These are phyloP conservation scores for Pelargonium fulgidum DNA, from an alignment of 441 rosid genomes.

Conservation along the genomic window DNA sequence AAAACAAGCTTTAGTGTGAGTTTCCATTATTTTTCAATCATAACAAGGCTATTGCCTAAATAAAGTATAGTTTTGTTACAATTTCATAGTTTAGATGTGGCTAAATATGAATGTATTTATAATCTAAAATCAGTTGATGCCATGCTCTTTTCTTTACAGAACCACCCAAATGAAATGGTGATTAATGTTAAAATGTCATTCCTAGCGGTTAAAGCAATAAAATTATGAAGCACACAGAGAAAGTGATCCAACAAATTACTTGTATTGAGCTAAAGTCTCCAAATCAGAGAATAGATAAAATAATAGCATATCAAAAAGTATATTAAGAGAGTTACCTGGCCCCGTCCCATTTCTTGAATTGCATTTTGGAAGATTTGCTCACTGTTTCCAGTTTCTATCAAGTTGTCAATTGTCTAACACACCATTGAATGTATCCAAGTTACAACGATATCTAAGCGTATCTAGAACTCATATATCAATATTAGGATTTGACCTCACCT, in stretches of 20 bases:
- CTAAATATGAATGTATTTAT: too few relatives aligned
- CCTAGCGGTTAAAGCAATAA: too few relatives aligned
- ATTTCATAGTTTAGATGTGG: too few relatives aligned
- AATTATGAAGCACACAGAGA: too few relatives aligned
- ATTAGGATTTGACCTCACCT: constrained; percentile 38
- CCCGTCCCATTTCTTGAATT: constrained; percentile 83
- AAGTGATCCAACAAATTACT: neutral
- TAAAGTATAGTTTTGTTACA: too few relatives aligned
- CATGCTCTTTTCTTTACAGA: too few relatives aligned
- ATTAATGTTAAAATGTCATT: too few relatives aligned
- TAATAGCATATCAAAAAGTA: neutral
- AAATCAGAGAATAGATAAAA: neutral
- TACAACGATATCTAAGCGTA: constrained; percentile 20
- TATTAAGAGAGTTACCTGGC: constrained; percentile 45
- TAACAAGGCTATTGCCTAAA: too few relatives aligned
- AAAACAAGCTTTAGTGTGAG: too few relatives aligned
- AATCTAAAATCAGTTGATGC: too few relatives aligned
- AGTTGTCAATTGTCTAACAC: constrained; percentile 65
- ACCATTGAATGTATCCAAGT: constrained; percentile 15
- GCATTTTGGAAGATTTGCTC: constrained; percentile 92
- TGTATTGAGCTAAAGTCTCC: neutral
- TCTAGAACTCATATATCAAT: constrained; percentile 7
- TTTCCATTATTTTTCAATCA: too few relatives aligned
- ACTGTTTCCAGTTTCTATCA: constrained; percentile 88
- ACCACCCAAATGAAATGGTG: too few relatives aligned